phyloP scores from a whole-genome alignment of 2,329 filamentous ascomycete genomes.

The Kalmusia sp. region DNA sequence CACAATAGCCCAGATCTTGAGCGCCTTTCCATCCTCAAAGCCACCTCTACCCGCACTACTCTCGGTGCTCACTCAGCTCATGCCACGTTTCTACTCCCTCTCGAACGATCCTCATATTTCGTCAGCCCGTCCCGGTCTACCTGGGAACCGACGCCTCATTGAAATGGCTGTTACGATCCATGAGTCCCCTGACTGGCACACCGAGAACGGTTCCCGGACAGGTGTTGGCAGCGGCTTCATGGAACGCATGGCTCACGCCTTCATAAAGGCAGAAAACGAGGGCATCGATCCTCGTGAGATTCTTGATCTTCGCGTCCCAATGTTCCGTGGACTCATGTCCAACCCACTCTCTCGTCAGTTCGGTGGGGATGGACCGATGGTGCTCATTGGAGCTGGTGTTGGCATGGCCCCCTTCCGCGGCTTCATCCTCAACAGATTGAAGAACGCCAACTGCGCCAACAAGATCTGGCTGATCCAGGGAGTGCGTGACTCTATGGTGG shows the following conservation, averaged over 20 bases:
- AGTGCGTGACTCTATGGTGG: slow-evolving; percentile 89
- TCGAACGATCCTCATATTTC: slow-evolving; percentile 93
- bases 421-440: slow-evolving; percentile 91
- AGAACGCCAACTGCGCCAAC: slow-evolving; percentile 95
- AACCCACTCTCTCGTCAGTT: slow-evolving; percentile 95
- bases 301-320: slow-evolving; percentile 79
- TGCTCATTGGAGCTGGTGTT: slow-evolving; percentile 94
- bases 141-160: slow-evolving; percentile 76
- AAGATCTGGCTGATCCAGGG: slow-evolving; percentile 98
- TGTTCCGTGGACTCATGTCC: slow-evolving; percentile 98
- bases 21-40: slow-evolving; percentile 90
- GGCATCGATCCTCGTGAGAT: slow-evolving; percentile 53
- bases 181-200: slow-evolving; percentile 80
- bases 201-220: slow-evolving; percentile 66
- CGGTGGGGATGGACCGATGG: slow-evolving; percentile 92
- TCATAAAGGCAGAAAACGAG: slow-evolving; percentile 71
- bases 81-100: slow-evolving; percentile 98
- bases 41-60: slow-evolving; percentile 85
- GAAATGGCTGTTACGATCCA: slow-evolving; percentile 98
- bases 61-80: slow-evolving; percentile 81
- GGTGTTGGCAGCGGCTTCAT: slow-evolving; percentile 94
- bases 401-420: slow-evolving; percentile 97
- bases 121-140: slow-evolving; percentile 70
- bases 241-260: slow-evolving; percentile 79
- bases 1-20: slow-evolving; percentile 82